phyloP scores from a whole-genome alignment of 768 basidiomycete genomes.

The Trametes elegans region DNA sequence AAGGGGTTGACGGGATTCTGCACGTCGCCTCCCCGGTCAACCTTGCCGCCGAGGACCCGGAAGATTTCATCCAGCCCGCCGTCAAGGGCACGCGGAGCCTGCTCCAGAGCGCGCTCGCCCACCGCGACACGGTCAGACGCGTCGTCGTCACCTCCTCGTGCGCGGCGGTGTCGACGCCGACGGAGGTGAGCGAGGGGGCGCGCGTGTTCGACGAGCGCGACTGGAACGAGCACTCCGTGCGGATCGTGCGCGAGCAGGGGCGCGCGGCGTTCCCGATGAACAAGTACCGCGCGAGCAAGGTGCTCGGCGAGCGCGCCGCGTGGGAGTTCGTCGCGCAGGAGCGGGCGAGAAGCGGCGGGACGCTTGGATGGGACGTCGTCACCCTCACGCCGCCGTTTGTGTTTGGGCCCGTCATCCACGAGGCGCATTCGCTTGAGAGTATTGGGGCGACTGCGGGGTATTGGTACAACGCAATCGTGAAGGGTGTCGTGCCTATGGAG shows the following conservation, averaged over 20 bases:
- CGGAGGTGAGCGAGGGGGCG: not conserved
- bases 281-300: conserved; percentile 63
- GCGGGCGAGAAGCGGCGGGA: conserved; percentile 15
- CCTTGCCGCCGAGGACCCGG: conserved; percentile 15
- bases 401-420: conserved; percentile 41
- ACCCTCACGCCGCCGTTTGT: conserved; percentile 37
- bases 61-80: conserved; percentile 64
- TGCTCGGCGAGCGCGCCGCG: conserved; percentile 48
- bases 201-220: conserved; percentile 45
- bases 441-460: conserved; percentile 39
- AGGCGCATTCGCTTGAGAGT: conserved; percentile 31
- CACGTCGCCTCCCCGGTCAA: conserved; percentile 39
- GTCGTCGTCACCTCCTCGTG: conserved; percentile 67
- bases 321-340: conserved; percentile 17
- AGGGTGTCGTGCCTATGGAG: not conserved
- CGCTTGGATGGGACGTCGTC: conserved; percentile 32
- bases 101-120: conserved; percentile 53
- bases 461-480: conserved; percentile 35
- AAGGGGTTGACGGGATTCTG: conserved; percentile 42
- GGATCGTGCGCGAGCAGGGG: conserved; percentile 51
- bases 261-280: conserved; percentile 33
- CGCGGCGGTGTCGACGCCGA: conserved; percentile 41
- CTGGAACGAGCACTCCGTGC: conserved; percentile 56
- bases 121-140: conserved; percentile 52
- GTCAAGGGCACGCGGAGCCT: conserved; percentile 66